phyloP scores from a whole-genome alignment of 768 basidiomycete species.

The Leucosporidium yakuticum region DNA sequence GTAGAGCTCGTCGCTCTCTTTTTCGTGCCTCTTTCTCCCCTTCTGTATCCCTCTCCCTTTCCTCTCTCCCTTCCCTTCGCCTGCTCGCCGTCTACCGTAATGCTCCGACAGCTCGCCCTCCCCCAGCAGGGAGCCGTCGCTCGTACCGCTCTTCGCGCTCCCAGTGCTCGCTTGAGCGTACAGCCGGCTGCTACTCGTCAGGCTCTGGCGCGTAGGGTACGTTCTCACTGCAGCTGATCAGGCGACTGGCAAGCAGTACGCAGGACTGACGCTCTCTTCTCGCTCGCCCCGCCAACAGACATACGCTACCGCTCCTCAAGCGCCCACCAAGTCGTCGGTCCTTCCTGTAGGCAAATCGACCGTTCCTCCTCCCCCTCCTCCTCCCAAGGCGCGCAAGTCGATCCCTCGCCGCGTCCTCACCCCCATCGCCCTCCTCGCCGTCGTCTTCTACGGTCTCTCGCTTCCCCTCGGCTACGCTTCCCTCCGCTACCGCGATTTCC shows the following conservation, averaged over 20 bases:
- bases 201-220: background rate
- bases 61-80: background rate
- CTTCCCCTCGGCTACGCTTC: constrained; percentile 34
- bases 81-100: background rate
- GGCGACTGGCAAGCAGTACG: background rate
- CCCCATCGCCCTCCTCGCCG: constrained; percentile 25
- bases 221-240: background rate
- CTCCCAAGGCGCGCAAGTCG: constrained; percentile 23
- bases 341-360: background rate
- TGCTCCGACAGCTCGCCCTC: background rate
- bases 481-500: constrained; percentile 70
- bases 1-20: too few species aligned
- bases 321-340: background rate
- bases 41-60: background rate
- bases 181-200: background rate
- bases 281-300: background rate
- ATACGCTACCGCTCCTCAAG: background rate
- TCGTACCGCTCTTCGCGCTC: background rate
- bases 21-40: background rate
- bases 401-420: constrained; percentile 34
- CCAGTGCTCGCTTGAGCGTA: too few species aligned
- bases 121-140: background rate
- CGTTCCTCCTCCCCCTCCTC: constrained; percentile 1
- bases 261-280: background rate
- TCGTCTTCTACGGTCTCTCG: constrained; percentile 37